phyloP scores from a whole-genome alignment of 176 grass and related monocot genomes.

The Chloris gayana region DNA sequence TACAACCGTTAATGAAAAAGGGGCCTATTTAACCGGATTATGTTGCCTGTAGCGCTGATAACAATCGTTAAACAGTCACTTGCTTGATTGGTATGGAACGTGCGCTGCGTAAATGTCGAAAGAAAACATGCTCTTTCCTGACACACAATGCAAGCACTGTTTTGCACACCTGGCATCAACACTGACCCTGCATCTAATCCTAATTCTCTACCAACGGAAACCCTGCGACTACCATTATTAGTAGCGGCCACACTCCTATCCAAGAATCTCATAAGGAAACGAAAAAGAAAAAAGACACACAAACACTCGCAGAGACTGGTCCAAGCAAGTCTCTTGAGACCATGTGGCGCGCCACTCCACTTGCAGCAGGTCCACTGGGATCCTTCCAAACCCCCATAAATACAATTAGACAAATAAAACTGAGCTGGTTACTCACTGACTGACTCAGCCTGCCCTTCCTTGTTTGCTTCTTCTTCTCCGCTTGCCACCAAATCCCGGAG shows the following conservation, averaged over 20 bases:
- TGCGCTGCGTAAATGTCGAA: too few species aligned
- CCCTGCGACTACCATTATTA: not conserved
- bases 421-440: not conserved
- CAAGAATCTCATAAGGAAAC: not conserved
- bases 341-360: not conserved
- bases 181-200: too few species aligned
- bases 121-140: too few species aligned
- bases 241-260: too few species aligned
- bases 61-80: too few species aligned
- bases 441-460: not conserved
- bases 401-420: slow-evolving; percentile 6
- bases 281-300: not conserved
- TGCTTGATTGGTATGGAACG: too few species aligned
- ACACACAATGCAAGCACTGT: too few species aligned
- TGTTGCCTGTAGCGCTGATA: too few species aligned
- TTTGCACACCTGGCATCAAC: too few species aligned
- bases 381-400: not conserved
- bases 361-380: slow-evolving; percentile 13
- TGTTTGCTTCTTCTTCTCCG: not conserved
- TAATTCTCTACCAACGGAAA: not conserved
- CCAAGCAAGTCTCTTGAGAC: not conserved
- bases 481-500: not conserved
- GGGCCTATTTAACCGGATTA: too few species aligned
- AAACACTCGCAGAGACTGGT: not conserved
- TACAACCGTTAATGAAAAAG: too few species aligned